Conservation (phyloP, 164 flowering plant species). For the Hamamelis virginiana region DNA sequence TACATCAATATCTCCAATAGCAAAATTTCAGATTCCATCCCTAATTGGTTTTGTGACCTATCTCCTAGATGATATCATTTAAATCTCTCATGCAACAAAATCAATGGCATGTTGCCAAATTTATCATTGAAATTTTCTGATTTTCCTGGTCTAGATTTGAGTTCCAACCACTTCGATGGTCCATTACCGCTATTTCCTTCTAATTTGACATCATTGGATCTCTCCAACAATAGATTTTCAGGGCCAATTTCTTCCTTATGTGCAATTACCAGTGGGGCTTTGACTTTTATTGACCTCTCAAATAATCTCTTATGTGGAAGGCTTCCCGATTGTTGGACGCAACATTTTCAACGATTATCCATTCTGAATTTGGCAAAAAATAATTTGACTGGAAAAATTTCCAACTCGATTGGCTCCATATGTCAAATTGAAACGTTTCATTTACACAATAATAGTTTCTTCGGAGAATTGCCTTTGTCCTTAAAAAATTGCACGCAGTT, state of each 20-base stretch:
- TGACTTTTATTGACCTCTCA: constrained; percentile 20
- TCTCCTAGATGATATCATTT: background rate
- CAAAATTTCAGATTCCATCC: constrained; percentile 22
- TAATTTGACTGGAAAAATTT: constrained; percentile 16
- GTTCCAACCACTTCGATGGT: constrained; percentile 21
- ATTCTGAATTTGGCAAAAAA: constrained; percentile 17
- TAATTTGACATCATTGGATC: background rate
- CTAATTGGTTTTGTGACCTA: constrained; percentile 23
- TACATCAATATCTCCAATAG: constrained; percentile 7
- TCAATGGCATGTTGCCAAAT: constrained; percentile 16
- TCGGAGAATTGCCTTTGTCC: constrained; percentile 18
- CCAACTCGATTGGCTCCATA: constrained; percentile 14
- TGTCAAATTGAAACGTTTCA: background rate
- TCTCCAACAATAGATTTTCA: constrained; percentile 21
- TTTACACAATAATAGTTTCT: constrained; percentile 14
- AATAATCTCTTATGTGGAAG: constrained; percentile 17
- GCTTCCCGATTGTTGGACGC: constrained; percentile 11
- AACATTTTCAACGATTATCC: background rate
- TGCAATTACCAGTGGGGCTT: background rate
- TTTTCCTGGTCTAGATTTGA: constrained; percentile 9
- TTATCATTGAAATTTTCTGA: background rate
- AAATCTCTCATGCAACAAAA: constrained; percentile 21
- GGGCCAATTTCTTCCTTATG: constrained; percentile 14
- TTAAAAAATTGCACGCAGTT: background rate
- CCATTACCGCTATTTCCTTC: constrained; percentile 18